These are phyloP conservation scores for Candida awuae DNA, from an alignment of 805 yeast genomes.

Conservation along the genomic window DNA sequence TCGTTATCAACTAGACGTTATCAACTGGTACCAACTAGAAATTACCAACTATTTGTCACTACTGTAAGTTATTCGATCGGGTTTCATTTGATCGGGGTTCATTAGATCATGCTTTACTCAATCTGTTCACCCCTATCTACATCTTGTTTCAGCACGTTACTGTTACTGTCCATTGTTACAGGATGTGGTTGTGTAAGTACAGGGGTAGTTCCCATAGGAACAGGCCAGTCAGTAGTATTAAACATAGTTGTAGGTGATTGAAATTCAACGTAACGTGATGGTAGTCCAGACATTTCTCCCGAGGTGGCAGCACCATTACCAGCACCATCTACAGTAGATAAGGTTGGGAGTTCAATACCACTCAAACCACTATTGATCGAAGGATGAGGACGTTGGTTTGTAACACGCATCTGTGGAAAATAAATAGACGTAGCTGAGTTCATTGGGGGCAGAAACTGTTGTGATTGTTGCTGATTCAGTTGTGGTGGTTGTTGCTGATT, in stretches of 20 bases:
- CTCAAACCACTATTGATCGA: background rate
- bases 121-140: too few species aligned
- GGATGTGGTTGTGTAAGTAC: constrained; percentile 25
- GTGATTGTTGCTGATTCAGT: constrained; percentile 12
- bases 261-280: constrained; percentile 67
- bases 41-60: too few species aligned
- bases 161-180: constrained; percentile 12
- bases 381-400: constrained; percentile 2
- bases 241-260: constrained; percentile 79
- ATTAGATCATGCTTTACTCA: too few species aligned
- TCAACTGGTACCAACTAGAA: too few species aligned
- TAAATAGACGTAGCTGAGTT: constrained; percentile 15
- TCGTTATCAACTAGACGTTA: too few species aligned
- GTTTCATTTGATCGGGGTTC: too few species aligned
- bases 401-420: constrained; percentile 6
- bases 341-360: constrained; percentile 1
- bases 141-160: too few species aligned
- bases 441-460: constrained; percentile 9
- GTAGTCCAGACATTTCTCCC: constrained; percentile 40
- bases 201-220: constrained; percentile 39
- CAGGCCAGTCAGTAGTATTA: constrained; percentile 43
- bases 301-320: background rate
- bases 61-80: too few species aligned
- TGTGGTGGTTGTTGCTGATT: constrained; percentile 24
- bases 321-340: background rate